phyloP scores from a whole-genome alignment of 495 filamentous ascomycete species.

The Hypoxylon subgilvum region DNA sequence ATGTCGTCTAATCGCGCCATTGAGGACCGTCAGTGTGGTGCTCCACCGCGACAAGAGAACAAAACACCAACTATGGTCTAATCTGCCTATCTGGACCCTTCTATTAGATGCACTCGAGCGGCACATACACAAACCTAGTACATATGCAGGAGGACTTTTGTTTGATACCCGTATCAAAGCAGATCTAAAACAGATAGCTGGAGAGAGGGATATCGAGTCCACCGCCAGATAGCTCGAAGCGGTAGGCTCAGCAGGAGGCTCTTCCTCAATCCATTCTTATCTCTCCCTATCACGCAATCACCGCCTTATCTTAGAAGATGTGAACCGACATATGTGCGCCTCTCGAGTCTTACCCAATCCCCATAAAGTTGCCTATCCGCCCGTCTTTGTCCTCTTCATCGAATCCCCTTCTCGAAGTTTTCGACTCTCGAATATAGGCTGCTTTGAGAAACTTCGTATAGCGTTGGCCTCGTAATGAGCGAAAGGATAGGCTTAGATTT shows the following conservation, averaged over 20 bases:
- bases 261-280: conserved; percentile 34
- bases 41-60: conserved; percentile 17
- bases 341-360: conserved; percentile 22
- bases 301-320: conserved; percentile 32
- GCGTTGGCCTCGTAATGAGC: not conserved
- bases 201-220: conserved; percentile 17
- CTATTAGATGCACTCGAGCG: not conserved
- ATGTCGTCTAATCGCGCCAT: conserved; percentile 38
- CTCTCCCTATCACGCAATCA: conserved; percentile 37
- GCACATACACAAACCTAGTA: conserved; percentile 1
- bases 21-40: conserved; percentile 2
- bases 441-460: not conserved
- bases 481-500: not conserved
- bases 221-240: conserved; percentile 20
- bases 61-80: conserved; percentile 8
- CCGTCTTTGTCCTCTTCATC: conserved; percentile 16
- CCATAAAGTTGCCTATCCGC: conserved; percentile 18
- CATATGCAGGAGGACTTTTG: conserved; percentile 16
- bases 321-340: conserved; percentile 25
- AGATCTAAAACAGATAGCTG: conserved; percentile 28
- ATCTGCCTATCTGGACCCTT: conserved; percentile 19
- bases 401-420: conserved; percentile 10
- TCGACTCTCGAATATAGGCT: not conserved
- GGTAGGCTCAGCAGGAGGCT: conserved; percentile 29
- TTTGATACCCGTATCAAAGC: conserved; percentile 12